Base-by-base conservation (phyloP, 441 rosid species). In the Rhodomyrtus psidioides region DNA sequence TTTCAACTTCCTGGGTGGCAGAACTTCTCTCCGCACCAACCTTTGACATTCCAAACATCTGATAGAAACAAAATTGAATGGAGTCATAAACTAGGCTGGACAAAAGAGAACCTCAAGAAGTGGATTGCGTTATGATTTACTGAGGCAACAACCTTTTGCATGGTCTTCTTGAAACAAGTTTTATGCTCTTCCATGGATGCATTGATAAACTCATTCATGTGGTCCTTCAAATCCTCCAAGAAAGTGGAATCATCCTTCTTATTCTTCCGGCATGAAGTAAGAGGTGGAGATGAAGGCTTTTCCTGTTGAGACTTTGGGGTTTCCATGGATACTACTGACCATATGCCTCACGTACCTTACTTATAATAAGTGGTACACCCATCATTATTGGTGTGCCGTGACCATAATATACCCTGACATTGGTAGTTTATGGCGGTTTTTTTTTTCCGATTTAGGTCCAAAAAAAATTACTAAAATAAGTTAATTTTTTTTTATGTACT, bases 161-260 rank as follows among this genome's bases (percentile, higher is more conserved):
- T 91, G 75, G 97, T 93, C 90, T 96, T 96, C 86, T 93, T 91
- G 84, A 96, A 96, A 90, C 98, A 97, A 44, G 88, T 86, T 90
- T 94, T 95, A 91, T 97, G 98, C 88, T 97, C 99, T 58, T 94
- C 96, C 97, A 96, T 92, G 14, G 97, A 97, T 24, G 98, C 96
- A 86, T 91, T 87, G 23, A 97, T 87, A 89, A 97, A 96, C 86
- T 95, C 98, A 88, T 95, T 98, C 23, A 97, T 92, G 91, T 97
- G 98, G 88, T 92, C 94, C 89, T 93, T 95, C 24, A 95, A 83
- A 85, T 95, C 99, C 89, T 94, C 96, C 58, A 94, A 58, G 89
- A 97, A 97, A 75, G 91, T 91, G n/a, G 95, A 95, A 54, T 97
- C 92, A 1, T 95, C 97, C 62, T 82, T 96, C 85, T 89, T 94